Evolutionary conservation across 768 basidiomycete genomes (phyloP).

Genomic region (Boletus rubropictus): DNA sequence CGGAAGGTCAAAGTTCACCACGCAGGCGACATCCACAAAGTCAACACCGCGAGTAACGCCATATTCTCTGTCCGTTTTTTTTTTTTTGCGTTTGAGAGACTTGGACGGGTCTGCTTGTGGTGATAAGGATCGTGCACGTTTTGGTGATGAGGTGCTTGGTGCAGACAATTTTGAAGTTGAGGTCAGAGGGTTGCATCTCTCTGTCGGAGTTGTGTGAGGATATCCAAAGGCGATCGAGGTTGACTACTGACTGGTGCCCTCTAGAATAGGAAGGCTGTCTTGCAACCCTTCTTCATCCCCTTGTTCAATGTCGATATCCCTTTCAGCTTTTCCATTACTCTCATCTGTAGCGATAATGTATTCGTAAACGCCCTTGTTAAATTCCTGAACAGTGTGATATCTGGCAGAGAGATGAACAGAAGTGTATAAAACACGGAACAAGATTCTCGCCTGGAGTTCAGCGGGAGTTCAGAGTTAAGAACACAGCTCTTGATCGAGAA

Average conservation of each 20-base stretch:
- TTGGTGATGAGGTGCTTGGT: constrained; percentile 29
- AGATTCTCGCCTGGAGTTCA: constrained; percentile 72
- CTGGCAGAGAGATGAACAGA: constrained; percentile 33
- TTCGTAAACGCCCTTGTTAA: constrained; percentile 97
- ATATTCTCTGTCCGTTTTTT: constrained; percentile 68
- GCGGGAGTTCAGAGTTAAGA: constrained; percentile 89
- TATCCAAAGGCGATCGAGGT: constrained; percentile 15
- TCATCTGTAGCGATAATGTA: constrained; percentile 99
- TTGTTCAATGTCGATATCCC: constrained; percentile 44
- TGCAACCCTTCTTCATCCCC: constrained; percentile 30
- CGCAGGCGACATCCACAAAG: constrained; percentile 94
- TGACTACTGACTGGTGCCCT: constrained; percentile 29
- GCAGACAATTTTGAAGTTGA: constrained; percentile 11
- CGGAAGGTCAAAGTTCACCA: constrained; percentile 98
- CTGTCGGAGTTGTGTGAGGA: constrained; percentile 33
- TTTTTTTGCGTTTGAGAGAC: constrained; percentile 47
- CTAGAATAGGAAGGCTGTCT: not conserved
- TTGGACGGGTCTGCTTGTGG: constrained; percentile 35
- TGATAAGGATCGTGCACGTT: constrained; percentile 55
- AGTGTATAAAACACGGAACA: not conserved
- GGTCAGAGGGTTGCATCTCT: constrained; percentile 35
- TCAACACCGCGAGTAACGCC: constrained; percentile 95
- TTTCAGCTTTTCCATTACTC: constrained; percentile 49
- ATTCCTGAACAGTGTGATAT: constrained; percentile 96
- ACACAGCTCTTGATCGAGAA: constrained; percentile 96